phyloP scores from a whole-genome alignment of 176 grass and related monocot genomes.

The Bolboschoenus planiculmis region DNA sequence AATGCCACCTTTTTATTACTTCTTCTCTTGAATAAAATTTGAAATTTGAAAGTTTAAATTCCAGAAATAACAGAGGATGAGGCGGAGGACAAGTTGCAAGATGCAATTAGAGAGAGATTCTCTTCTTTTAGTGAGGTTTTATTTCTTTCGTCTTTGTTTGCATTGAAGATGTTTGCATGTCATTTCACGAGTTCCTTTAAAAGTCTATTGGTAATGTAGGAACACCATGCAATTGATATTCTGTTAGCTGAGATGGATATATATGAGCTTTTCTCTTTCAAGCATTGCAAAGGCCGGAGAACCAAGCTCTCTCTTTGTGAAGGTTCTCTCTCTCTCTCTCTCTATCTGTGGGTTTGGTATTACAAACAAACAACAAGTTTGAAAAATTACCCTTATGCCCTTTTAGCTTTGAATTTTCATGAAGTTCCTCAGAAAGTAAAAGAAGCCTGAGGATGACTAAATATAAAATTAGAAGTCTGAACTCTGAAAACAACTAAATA shows the following conservation, averaged over 20 bases:
- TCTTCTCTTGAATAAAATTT: neutral
- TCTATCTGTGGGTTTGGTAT: neutral
- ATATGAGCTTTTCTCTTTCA: constrained; percentile 94
- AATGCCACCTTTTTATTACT: constrained; percentile 4
- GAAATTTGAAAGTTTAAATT: constrained; percentile 1
- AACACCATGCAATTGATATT: constrained; percentile 84
- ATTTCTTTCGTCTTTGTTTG: constrained; percentile 13
- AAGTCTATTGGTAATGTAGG: constrained; percentile 38
- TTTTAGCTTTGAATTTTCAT: neutral
- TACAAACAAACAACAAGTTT: neutral
- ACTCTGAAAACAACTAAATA: neutral
- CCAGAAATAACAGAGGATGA: constrained; percentile 91
- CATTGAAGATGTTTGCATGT: constrained; percentile 7
- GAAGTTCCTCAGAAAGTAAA: neutral
- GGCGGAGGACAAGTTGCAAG: constrained; percentile 91
- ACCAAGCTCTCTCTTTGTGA: constrained; percentile 84
- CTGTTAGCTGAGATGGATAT: constrained; percentile 95
- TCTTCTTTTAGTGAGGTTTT: constrained; percentile 81
- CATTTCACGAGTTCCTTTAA: neutral
- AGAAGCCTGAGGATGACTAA: too few relatives aligned
- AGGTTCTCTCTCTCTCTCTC: constrained; percentile 40
- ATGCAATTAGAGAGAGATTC: constrained; percentile 88
- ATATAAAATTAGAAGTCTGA: neutral
- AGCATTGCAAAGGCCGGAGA: constrained; percentile 85
- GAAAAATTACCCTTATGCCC: neutral